These are phyloP conservation scores for Larix kaempferi DNA, from an alignment of 75 land plant genomes.

Conservation along the genomic window DNA sequence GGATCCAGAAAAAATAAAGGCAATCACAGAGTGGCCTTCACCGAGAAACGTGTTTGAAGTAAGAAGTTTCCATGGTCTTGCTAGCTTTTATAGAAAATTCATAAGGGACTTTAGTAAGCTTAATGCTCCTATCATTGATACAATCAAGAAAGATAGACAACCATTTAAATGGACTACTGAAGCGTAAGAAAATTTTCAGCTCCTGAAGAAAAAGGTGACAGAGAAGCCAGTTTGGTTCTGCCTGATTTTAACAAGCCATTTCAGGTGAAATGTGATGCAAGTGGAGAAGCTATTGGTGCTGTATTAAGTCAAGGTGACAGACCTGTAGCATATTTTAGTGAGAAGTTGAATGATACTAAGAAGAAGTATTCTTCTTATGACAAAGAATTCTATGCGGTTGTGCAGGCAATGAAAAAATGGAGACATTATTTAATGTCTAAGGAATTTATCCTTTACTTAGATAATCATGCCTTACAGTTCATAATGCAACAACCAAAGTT, in stretches of 20 bases:
- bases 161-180: background rate
- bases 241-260: background rate
- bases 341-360: background rate
- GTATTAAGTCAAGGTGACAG: background rate
- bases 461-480: too few species aligned
- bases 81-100: too few species aligned
- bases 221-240: too few species aligned
- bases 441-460: background rate
- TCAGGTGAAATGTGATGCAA: too few species aligned
- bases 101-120: too few species aligned
- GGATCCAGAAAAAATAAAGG: background rate
- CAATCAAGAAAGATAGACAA: background rate
- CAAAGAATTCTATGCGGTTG: background rate
- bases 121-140: background rate
- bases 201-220: background rate
- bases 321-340: background rate
- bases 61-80: too few species aligned
- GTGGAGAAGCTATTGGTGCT: too few species aligned
- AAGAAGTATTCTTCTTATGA: too few species aligned
- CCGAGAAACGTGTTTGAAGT: too few species aligned
- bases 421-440: background rate
- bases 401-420: background rate
- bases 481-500: too few species aligned
- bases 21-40: too few species aligned
- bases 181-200: too few species aligned